phyloP scores from a whole-genome alignment of 768 basidiomycete genomes.

The Xerocomus brunneocitrinus region DNA sequence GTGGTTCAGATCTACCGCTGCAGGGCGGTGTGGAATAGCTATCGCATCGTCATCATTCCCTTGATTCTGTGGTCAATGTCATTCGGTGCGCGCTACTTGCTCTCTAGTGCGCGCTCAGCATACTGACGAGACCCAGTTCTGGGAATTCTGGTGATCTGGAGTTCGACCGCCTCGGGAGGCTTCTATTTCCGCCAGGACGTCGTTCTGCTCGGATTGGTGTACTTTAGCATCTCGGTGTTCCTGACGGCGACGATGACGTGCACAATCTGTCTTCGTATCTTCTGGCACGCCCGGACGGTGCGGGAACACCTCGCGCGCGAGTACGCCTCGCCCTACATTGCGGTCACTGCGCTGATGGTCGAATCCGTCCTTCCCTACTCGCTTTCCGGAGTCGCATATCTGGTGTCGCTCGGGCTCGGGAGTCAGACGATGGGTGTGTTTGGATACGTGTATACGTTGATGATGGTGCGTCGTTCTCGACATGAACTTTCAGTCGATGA shows the following conservation, averaged over 20 bases:
- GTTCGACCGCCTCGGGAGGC: not conserved
- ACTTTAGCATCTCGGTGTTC: not conserved
- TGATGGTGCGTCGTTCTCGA: too few relatives aligned
- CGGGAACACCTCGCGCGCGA: too few relatives aligned
- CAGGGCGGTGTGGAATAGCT: slow-evolving; percentile 29
- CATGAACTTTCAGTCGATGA: too few relatives aligned
- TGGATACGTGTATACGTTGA: not conserved
- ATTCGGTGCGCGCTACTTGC: slow-evolving; percentile 7
- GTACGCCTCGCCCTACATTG: too few relatives aligned
- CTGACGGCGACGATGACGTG: slow-evolving; percentile 1
- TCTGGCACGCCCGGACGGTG: not conserved
- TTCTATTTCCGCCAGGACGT: not conserved
- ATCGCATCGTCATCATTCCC: slow-evolving; percentile 6
- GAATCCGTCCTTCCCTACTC: too few relatives aligned
- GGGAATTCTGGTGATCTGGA: slow-evolving; percentile 1
- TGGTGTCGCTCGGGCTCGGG: not conserved
- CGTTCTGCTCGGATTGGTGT: not conserved
- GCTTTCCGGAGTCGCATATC: too few relatives aligned
- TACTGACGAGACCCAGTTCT: not conserved
- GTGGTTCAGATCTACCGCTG: slow-evolving; percentile 34
- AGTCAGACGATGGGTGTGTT: not conserved
- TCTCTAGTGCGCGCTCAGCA: not conserved
- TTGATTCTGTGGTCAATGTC: slow-evolving; percentile 12
- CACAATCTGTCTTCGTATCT: too few relatives aligned
- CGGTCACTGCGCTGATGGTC: too few relatives aligned